A percentile compares a stretch with the other conserved stretches of the same genome.
phyloP scores from a whole-genome alignment of 495 filamentous ascomycete species.

The Xylaria intraflava region DNA sequence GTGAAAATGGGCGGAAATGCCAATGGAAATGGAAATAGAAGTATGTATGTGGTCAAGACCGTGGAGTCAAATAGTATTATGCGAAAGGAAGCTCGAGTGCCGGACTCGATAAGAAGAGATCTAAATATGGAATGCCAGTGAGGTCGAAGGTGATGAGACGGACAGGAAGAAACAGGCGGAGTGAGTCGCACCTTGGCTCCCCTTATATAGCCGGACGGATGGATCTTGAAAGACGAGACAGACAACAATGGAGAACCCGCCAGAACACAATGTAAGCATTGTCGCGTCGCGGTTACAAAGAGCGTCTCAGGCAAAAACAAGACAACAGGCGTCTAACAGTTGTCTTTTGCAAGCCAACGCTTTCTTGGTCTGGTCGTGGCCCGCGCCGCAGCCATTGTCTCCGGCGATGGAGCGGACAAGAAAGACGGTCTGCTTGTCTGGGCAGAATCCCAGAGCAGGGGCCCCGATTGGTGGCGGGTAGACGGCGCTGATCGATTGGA shows the following conservation, averaged over 20 bases:
- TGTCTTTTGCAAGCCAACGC: background rate
- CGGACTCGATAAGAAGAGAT: slow-evolving; percentile 6
- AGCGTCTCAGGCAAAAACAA: background rate
- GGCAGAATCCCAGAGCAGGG: background rate
- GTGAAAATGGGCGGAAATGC: no score
- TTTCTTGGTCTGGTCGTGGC: background rate
- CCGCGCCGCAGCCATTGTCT: background rate
- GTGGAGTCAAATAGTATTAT: slow-evolving; percentile 1
- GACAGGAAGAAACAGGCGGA: background rate
- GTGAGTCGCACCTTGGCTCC: background rate
- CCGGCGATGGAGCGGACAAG: background rate
- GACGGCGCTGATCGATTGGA: slow-evolving; percentile 4
- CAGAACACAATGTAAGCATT: background rate
- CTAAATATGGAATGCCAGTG: background rate
- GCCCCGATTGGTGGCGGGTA: background rate
- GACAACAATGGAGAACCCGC: background rate
- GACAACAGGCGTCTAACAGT: background rate
- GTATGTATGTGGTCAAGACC: background rate
- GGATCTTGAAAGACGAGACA: background rate
- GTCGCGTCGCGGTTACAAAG: background rate
- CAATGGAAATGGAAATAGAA: background rate
- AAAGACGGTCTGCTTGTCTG: background rate
- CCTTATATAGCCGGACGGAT: background rate
- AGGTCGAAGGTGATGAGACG: background rate
- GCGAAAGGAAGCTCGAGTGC: slow-evolving; percentile 1